phyloP scores from a whole-genome alignment of 805 yeast species.

The Candida silvatica region DNA sequence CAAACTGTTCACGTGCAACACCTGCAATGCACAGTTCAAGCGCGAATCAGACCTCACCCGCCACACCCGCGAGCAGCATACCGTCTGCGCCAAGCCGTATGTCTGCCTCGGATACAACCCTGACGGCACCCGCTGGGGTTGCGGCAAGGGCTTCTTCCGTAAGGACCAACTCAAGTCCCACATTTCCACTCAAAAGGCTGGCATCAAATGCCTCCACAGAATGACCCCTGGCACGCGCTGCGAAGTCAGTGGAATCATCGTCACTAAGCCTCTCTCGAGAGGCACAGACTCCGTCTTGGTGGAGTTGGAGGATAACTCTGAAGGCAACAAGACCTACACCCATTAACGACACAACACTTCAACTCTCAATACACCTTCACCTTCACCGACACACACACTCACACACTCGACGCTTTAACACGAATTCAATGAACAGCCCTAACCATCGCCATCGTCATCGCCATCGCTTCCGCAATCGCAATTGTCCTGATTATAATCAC shows the following conservation, averaged over 20 bases:
- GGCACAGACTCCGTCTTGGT: no score
- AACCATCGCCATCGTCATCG: neutral
- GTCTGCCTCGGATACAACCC: slow-evolving; percentile 4
- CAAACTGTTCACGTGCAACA: slow-evolving; percentile 11
- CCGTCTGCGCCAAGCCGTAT: slow-evolving; percentile 3
- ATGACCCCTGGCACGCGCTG: neutral
- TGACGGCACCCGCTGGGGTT: slow-evolving; percentile 8
- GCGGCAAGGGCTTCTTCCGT: slow-evolving; percentile 7
- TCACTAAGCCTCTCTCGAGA: neutral
- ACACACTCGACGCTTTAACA: no score
- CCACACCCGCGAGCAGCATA: slow-evolving; percentile 7
- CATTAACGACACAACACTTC: no score
- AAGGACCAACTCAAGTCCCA: slow-evolving; percentile 7
- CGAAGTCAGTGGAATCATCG: slow-evolving; percentile 1
- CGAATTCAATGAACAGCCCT: no score
- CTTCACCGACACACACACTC: no score
- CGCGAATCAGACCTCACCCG: slow-evolving; percentile 7
- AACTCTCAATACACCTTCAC: no score
- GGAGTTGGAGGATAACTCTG: no score
- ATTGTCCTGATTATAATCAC: neutral
- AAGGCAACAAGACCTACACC: no score
- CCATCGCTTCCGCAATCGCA: neutral
- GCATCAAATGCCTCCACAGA: slow-evolving; percentile 1
- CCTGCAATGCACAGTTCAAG: slow-evolving; percentile 4
- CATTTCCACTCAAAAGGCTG: slow-evolving; percentile 5